Percentiles rank a stretch among this genome's conserved stretches.
Evolutionary conservation across 768 basidiomycete genomes (phyloP).

Genomic region (Phylloporus arenicola): DNA sequence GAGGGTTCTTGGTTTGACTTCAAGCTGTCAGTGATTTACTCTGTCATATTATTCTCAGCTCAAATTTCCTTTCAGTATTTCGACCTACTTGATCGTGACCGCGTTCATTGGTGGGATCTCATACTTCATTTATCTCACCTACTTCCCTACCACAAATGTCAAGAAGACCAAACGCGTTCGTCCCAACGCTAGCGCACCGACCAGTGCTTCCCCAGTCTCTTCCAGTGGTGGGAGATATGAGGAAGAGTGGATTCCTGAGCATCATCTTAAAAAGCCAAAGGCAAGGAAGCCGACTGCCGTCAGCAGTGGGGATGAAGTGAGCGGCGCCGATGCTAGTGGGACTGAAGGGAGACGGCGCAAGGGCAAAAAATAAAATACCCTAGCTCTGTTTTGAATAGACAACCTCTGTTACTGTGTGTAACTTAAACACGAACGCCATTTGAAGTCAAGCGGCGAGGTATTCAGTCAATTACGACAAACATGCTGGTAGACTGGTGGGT

Average conservation of each 20-base stretch:
- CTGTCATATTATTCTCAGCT: not conserved
- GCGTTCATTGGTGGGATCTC: constrained; percentile 56
- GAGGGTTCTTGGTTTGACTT: constrained; percentile 72
- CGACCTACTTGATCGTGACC: constrained; percentile 66
- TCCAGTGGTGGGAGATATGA: constrained; percentile 64
- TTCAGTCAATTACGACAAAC: not conserved
- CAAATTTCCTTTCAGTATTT: constrained; percentile 34
- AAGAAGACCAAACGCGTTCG: constrained; percentile 45
- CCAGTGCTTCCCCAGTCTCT: constrained; percentile 55
- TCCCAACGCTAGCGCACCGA: constrained; percentile 47
- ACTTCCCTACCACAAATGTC: constrained; percentile 55
- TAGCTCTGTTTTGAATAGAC: not conserved
- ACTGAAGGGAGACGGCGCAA: constrained; percentile 45
- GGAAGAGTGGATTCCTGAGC: constrained; percentile 92
- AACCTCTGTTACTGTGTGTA: constrained; percentile 1
- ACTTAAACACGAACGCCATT: constrained; percentile 5
- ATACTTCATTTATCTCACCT: constrained; percentile 63
- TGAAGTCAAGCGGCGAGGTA: not conserved
- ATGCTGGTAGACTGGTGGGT: not conserved
- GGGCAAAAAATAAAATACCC: constrained; percentile 42
- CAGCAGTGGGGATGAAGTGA: constrained; percentile 62
- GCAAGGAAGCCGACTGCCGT: constrained; percentile 41
- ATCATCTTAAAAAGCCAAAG: constrained; percentile 71
- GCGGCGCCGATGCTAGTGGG: constrained; percentile 60
- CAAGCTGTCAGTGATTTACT: constrained; percentile 57